Percentiles rank a stretch among this genome's conserved stretches.
Conservation (phyloP, 805 yeast species). For the Debaryomyces maramus region DNA sequence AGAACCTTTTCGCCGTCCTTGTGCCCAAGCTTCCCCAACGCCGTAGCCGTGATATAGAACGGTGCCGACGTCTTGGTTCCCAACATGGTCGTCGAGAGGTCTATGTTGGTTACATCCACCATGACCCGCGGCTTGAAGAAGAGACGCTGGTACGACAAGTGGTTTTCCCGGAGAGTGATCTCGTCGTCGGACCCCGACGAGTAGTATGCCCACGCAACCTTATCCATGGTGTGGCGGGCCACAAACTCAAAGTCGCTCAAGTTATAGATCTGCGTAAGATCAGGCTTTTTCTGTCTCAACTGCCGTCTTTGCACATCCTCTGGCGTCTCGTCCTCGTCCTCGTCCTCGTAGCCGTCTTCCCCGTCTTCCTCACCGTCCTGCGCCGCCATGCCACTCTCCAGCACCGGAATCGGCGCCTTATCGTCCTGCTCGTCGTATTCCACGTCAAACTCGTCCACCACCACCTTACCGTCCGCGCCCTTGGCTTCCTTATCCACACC, state of each 20-base stretch:
- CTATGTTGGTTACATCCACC: slow-evolving; percentile 77
- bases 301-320: slow-evolving; percentile 27
- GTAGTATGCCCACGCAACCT: slow-evolving; percentile 87
- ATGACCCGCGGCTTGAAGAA: slow-evolving; percentile 84
- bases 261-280: slow-evolving; percentile 67
- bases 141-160: slow-evolving; percentile 81
- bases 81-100: slow-evolving; percentile 67
- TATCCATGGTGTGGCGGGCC: slow-evolving; percentile 75
- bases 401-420: slow-evolving; percentile 24
- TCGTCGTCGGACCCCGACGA: slow-evolving; percentile 94
- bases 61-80: slow-evolving; percentile 75
- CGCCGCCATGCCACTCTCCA: neutral
- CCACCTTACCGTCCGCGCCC: slow-evolving; percentile 3
- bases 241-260: slow-evolving; percentile 84
- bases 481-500: neutral
- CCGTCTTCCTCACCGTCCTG: slow-evolving; percentile 10
- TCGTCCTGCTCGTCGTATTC: slow-evolving; percentile 44
- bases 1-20: slow-evolving; percentile 89
- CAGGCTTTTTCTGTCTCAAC: slow-evolving; percentile 54
- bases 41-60: slow-evolving; percentile 89
- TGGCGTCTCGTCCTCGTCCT: slow-evolving; percentile 33
- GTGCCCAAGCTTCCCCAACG: slow-evolving; percentile 87
- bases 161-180: slow-evolving; percentile 85
- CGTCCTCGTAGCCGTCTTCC: slow-evolving; percentile 34
- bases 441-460: slow-evolving; percentile 40